phyloP scores from a whole-genome alignment of 805 yeast genomes.

The Candida hungchunana region DNA sequence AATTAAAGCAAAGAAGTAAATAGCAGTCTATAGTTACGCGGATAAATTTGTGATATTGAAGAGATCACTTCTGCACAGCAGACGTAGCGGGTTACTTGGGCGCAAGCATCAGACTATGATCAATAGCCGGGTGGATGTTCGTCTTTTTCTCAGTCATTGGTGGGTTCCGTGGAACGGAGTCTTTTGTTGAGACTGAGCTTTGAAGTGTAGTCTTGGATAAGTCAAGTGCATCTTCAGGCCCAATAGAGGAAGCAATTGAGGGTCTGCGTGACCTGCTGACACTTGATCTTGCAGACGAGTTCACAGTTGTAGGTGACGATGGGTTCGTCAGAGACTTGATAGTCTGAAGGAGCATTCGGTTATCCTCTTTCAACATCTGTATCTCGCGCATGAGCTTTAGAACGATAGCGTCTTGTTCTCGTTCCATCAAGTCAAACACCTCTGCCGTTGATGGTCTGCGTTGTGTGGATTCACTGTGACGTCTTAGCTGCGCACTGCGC shows the following conservation, averaged over 20 bases:
- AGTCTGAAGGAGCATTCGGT: constrained; percentile 31
- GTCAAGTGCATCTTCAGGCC: constrained; percentile 10
- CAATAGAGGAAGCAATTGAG: background rate
- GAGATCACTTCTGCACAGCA: no score
- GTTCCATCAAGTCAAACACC: constrained; percentile 57
- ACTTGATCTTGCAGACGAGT: constrained; percentile 10
- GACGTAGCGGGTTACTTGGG: no score
- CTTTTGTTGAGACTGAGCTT: no score
- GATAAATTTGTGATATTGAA: no score
- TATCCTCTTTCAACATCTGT: constrained; percentile 48
- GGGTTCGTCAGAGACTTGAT: constrained; percentile 19
- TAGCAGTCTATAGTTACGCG: no score
- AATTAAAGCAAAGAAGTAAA: no score
- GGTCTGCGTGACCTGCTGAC: constrained; percentile 11
- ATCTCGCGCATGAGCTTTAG: constrained; percentile 63
- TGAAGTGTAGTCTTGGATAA: constrained; percentile 4
- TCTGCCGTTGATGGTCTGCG: constrained; percentile 39
- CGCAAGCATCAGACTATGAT: no score
- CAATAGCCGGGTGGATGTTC: no score
- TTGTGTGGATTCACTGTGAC: constrained; percentile 17
- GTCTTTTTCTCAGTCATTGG: no score
- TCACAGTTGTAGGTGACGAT: constrained; percentile 8
- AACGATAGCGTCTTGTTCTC: constrained; percentile 74
- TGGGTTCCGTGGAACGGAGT: no score
- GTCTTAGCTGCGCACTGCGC: constrained; percentile 14